Conservation (phyloP, 352 stramenopile species). For the Globisporangium uncinulatum region DNA sequence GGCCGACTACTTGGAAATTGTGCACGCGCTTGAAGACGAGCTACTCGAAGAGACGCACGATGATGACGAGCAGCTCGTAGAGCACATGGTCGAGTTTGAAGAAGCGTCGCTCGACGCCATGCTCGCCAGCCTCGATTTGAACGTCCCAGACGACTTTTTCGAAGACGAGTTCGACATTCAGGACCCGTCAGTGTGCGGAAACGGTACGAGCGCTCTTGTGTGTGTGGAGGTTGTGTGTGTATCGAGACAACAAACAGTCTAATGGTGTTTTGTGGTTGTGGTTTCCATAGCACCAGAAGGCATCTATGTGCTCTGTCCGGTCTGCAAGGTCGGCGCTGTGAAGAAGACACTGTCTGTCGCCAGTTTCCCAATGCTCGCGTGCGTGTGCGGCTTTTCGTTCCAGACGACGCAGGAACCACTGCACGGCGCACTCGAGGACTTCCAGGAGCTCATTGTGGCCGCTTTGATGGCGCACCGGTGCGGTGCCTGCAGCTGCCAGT, state of each 20-base stretch:
- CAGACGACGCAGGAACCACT: conserved; percentile 36
- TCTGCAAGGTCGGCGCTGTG: conserved; percentile 39
- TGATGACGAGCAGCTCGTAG: conserved; percentile 30
- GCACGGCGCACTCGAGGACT: conserved; percentile 48
- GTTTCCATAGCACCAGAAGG: conserved; percentile 3
- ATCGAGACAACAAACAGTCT: not conserved
- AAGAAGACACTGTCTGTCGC: conserved; percentile 15
- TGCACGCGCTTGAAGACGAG: conserved; percentile 67
- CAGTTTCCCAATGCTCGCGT: conserved; percentile 24
- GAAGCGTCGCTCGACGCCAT: conserved; percentile 65
- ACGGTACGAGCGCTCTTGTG: conserved; percentile 4
- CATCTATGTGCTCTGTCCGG: conserved; percentile 38
- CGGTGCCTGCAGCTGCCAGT: not conserved
- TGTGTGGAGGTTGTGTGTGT: not conserved
- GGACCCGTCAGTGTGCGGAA: not conserved
- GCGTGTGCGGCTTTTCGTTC: conserved; percentile 51
- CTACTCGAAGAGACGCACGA: conserved; percentile 36
- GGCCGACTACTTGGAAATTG: conserved; percentile 69
- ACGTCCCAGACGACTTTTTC: conserved; percentile 14
- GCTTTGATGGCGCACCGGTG: conserved; percentile 60
- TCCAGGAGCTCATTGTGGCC: conserved; percentile 48
- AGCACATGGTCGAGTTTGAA: conserved; percentile 67
- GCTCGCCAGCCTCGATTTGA: conserved; percentile 56
- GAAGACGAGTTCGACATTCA: conserved; percentile 8
- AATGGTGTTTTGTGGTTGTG: not conserved